Base-by-base conservation (phyloP, 495 filamentous ascomycete genomes). In the Friedmanniomyces endolithicus region DNA sequence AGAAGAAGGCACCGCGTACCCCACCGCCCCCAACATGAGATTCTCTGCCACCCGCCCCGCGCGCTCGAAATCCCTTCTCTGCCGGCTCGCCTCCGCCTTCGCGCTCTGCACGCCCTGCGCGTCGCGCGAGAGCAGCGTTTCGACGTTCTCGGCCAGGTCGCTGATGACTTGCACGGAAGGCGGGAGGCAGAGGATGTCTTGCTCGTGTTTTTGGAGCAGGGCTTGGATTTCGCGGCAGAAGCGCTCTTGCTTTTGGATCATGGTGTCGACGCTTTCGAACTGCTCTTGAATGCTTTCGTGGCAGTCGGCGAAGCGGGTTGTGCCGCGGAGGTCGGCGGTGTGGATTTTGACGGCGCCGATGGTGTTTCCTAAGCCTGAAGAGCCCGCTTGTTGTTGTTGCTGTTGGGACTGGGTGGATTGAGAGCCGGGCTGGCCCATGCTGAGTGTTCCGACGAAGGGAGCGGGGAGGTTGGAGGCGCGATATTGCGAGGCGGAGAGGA, bases 301-400 rank as follows among this genome's bases (percentile, higher is more conserved):
- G 37, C 94, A 81, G 71, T 95, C 90, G 66, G 84, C 82, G 71
- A 88, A 95, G 52, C 92, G 84, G 8, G 92, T 95, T 0, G 88
- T 95, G 6, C 85, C 79, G 11, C 85, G 77, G 22, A 96, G 73
- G 64, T 87, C 83, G 66, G 75, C 78, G 27, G 85, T 65, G 68
- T 89, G 84, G 34, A 95, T 81, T 50, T 83, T 82, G 17, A 88
- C 86, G 7, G 88, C 87, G 7, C 85, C 78, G 7, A 81, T 72
- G 1, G 70, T 31, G 27, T 31, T 31, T 31, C 27, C 27, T 31
- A 9, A 3, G 3, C 27, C 27, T 31, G 27, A 3, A 4, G 4
- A 76, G 2, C 22, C 41, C 17, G 50, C 17, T 6, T 6, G 3
- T 27, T 22, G 44, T 31, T 33, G 48, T n/a, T n/a, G 20, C 9